Conservation (phyloP, 441 rosid genomes). For the Corymbia citriodora region DNA sequence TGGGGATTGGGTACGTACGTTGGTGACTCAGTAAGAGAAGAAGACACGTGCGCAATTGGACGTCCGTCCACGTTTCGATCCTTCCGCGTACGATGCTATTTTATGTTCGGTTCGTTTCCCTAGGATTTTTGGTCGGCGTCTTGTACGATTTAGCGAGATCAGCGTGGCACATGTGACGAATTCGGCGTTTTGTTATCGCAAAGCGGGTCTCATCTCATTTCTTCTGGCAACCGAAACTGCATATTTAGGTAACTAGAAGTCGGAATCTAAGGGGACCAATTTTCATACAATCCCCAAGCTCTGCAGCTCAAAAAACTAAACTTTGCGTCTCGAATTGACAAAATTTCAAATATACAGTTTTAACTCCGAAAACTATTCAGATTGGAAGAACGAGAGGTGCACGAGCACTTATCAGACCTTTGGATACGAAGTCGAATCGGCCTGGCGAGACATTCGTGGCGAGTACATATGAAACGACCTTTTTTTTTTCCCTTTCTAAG, state of each 20-base stretch:
- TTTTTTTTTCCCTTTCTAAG: no score
- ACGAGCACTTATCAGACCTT: not conserved
- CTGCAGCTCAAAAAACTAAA: accelerated
- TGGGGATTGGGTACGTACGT: not conserved
- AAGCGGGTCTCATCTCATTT: not conserved
- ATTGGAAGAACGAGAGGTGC: not conserved
- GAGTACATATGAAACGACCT: not conserved
- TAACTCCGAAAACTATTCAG: not conserved
- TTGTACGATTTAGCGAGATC: not conserved
- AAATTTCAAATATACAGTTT: no score
- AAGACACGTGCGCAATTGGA: not conserved
- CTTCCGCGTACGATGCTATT: not conserved
- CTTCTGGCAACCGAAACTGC: not conserved
- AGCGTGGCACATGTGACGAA: not conserved
- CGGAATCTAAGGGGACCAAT: not conserved
- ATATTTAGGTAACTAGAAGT: not conserved
- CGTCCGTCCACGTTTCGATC: not conserved
- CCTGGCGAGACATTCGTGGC: not conserved
- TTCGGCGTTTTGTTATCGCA: not conserved
- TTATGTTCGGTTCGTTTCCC: not conserved
- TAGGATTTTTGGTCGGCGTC: not conserved
- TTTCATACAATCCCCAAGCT: not conserved
- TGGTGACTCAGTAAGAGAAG: not conserved
- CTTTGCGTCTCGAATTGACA: not conserved
- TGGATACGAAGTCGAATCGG: not conserved